Conservation (phyloP, 1,139 yeast genomes). For the Lizanozyma gosingica region DNA sequence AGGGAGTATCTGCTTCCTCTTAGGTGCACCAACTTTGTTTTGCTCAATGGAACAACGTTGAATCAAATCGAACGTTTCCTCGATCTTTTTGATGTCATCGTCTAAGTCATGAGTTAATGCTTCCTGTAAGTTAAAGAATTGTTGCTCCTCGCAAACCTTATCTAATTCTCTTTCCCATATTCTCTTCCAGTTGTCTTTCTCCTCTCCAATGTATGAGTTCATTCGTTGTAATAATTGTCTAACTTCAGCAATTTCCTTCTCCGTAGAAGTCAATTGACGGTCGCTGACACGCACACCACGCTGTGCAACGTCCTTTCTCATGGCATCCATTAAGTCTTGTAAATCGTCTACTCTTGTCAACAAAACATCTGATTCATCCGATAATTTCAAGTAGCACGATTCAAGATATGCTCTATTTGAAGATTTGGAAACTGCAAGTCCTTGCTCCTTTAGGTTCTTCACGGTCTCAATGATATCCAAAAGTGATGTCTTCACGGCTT, state of each 20-base stretch:
- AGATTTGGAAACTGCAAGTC: conserved; percentile 32
- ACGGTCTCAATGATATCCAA: conserved; percentile 38
- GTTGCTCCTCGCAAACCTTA: conserved; percentile 88
- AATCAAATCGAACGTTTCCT: conserved; percentile 73
- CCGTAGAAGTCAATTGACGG: conserved; percentile 60
- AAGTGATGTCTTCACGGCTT: conserved; percentile 34
- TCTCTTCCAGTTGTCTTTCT: conserved; percentile 80
- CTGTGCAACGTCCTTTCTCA: conserved; percentile 86
- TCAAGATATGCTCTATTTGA: conserved; percentile 67
- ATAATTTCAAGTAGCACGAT: conserved; percentile 61
- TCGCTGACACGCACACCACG: conserved; percentile 80
- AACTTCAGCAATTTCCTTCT: conserved; percentile 58
- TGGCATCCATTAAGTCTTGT: conserved; percentile 84
- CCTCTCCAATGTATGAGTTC: conserved; percentile 55
- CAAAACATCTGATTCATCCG: conserved; percentile 66
- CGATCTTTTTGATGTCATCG: conserved; percentile 73
- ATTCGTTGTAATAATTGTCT: conserved; percentile 42
- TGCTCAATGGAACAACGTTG: conserved; percentile 80
- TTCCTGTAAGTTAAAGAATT: conserved; percentile 82
- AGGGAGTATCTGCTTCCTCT: conserved; percentile 30
- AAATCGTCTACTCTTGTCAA: conserved; percentile 82
- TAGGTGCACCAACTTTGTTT: conserved; percentile 28
- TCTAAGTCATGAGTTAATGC: conserved; percentile 71
- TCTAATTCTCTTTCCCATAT: conserved; percentile 92
- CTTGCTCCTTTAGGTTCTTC: conserved; percentile 37